phyloP scores from a whole-genome alignment of 2,329 filamentous ascomycete genomes.

The Rhynchosporium secalis region DNA sequence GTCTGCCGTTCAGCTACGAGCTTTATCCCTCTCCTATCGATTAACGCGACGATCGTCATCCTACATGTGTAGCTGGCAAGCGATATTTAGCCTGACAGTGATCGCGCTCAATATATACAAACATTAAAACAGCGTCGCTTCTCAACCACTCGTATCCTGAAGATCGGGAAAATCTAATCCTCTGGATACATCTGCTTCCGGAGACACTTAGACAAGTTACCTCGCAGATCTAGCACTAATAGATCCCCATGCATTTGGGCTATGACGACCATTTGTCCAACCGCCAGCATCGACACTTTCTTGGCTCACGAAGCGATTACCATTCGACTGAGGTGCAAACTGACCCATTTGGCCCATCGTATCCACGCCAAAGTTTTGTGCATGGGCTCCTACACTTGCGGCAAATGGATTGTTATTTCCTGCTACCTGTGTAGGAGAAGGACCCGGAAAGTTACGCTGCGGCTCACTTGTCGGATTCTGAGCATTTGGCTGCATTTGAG shows the following conservation, averaged over 20 bases:
- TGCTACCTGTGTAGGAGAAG: slow-evolving; percentile 22
- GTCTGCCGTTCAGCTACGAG: background rate
- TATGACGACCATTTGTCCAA: slow-evolving; percentile 71
- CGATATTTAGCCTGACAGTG: too few species aligned
- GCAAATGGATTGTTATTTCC: slow-evolving; percentile 41
- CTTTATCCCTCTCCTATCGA: too few species aligned
- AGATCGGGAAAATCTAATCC: background rate
- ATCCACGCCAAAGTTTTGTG: slow-evolving; percentile 34
- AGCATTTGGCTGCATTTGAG: slow-evolving; percentile 20
- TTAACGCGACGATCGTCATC: too few species aligned
- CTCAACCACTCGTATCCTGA: background rate
- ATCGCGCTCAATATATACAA: too few species aligned
- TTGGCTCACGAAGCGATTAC: slow-evolving; percentile 55
- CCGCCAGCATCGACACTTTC: slow-evolving; percentile 61
- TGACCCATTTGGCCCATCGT: slow-evolving; percentile 30
- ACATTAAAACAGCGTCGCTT: background rate
- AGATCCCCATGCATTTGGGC: slow-evolving; percentile 76
- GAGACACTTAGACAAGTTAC: slow-evolving; percentile 22
- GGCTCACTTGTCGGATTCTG: slow-evolving; percentile 18
- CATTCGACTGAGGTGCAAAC: slow-evolving; percentile 29
- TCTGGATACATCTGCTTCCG: background rate
- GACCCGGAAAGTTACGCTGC: slow-evolving; percentile 25
- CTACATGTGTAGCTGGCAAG: too few species aligned
- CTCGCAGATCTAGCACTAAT: slow-evolving; percentile 45
- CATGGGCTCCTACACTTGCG: slow-evolving; percentile 23